Base-by-base conservation (phyloP, 495 filamentous ascomycete genomes). In the Parmelia sp. region DNA sequence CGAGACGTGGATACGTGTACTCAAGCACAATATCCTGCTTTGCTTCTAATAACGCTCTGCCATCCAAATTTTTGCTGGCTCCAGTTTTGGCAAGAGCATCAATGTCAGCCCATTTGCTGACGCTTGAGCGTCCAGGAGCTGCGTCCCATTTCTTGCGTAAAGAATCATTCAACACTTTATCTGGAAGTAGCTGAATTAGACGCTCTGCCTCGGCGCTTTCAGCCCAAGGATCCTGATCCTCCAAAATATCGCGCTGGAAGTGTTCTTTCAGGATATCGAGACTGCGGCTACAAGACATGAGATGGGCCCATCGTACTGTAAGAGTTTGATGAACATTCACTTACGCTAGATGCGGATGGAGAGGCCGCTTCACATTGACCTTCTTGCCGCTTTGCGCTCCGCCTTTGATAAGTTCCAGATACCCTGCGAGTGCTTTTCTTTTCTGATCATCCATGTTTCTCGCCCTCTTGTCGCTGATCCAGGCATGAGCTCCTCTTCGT, bases 1-100 rank as follows among this genome's bases (percentile, higher is more conserved):
- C 94, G 58, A 98, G 86, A 14, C 94, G 86, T n/a, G 94, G 95
- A 74, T 98, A 98, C 7, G 94, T 96, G 76, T 97, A 97, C 76
- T 97, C 95, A 33, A 98, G 82, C 19, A 97, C 85, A 53, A 97
- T 87, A 70, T 97, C 94, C 68, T 95, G 90, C 76, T 96, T 97
- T 31, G 89, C 90, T 64, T 97, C 90, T n/a, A 86, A 80, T 31
- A 97, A 81, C 4, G 84, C 81, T 64, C 35, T 59, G 25, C 84
- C 64, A 69, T 90, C 85, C 1, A 93, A 74, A 2, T 78, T 83
- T 58, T 85, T 86, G 71, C 84, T 84, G 15, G 83, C 84, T 17
- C 86, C 85, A 0, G 85, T 83, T 70, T 89, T 88, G 21, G 94
- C 94, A 4, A 96, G 74, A 0, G 84, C 74, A 75, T 97, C 88